Evolutionary conservation across 352 stramenopile genomes (phyloP).

Genomic region (Globisporangium cylindrosporum): DNA sequence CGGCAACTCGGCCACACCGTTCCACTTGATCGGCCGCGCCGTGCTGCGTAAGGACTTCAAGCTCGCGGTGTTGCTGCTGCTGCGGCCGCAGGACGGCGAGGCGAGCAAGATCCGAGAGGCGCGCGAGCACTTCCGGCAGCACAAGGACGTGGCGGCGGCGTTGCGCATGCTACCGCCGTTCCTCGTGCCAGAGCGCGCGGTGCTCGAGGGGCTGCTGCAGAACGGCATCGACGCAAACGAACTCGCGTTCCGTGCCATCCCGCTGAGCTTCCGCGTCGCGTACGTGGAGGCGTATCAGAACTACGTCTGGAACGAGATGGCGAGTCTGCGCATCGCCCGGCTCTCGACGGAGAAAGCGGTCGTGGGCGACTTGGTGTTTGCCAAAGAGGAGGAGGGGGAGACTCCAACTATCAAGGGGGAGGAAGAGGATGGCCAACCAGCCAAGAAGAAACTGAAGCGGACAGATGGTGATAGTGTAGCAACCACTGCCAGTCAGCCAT

Average conservation of each 20-base stretch:
- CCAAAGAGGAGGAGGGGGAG: constrained; percentile 2
- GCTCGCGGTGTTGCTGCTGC: constrained; percentile 89
- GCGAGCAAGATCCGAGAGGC: constrained; percentile 76
- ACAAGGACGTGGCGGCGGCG: constrained; percentile 78
- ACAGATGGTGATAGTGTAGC: constrained; percentile 11
- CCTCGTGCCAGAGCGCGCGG: constrained; percentile 61
- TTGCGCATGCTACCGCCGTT: constrained; percentile 78
- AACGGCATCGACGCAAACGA: constrained; percentile 75
- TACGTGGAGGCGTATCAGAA: constrained; percentile 89
- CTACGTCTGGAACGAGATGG: constrained; percentile 95
- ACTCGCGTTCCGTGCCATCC: constrained; percentile 65
- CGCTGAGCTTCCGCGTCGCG: constrained; percentile 49
- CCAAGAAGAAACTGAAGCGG: constrained; percentile 13
- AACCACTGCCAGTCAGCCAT: constrained; percentile 8
- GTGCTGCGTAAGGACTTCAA: constrained; percentile 94
- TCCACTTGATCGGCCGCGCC: constrained; percentile 84
- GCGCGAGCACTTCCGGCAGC: constrained; percentile 75
- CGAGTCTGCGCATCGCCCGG: constrained; percentile 83
- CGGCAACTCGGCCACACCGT: constrained; percentile 84
- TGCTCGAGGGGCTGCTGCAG: constrained; percentile 71
- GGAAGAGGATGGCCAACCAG: not conserved
- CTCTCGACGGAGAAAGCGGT: constrained; percentile 54
- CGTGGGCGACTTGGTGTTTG: constrained; percentile 89
- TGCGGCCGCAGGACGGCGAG: constrained; percentile 82
- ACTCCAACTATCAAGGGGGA: not conserved